These are phyloP conservation scores for Digitaria exilis DNA, from an alignment of 202 grass and related monocot genomes.

Conservation along the genomic window DNA sequence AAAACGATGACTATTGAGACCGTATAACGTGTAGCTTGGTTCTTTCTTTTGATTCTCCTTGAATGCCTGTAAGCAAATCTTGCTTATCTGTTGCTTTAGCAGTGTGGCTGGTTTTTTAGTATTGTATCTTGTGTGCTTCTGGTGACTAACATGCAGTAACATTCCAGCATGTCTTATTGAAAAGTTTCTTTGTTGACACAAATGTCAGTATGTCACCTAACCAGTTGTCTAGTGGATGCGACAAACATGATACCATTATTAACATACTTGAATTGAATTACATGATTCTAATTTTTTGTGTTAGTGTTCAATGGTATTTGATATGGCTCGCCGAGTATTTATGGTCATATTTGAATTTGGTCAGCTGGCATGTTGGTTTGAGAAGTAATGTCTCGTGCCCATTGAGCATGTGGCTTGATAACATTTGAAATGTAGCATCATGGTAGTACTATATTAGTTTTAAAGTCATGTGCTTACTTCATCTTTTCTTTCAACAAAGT, in stretches of 20 bases:
- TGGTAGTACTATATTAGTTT: not conserved
- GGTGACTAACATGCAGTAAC: not conserved
- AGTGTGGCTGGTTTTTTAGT: not conserved
- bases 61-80: not conserved
- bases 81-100: not conserved
- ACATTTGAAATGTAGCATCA: not conserved
- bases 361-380: not conserved
- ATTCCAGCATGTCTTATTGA: not conserved
- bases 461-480: constrained; percentile 32
- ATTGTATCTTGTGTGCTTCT: not conserved
- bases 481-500: constrained; percentile 67
- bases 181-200: not conserved
- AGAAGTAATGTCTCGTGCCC: not conserved
- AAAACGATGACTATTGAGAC: not conserved
- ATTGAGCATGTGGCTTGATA: constrained; percentile 4
- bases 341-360: not conserved
- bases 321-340: constrained; percentile 7
- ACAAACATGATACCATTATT: not conserved
- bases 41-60: not conserved
- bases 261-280: not conserved
- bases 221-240: not conserved
- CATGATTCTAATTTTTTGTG: not conserved
- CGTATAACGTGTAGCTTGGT: not conserved
- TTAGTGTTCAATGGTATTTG: not conserved
- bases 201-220: not conserved